These are phyloP conservation scores for Taiwanofungus camphoratus DNA, from an alignment of 1,284 basidiomycete species.

Conservation along the genomic window DNA sequence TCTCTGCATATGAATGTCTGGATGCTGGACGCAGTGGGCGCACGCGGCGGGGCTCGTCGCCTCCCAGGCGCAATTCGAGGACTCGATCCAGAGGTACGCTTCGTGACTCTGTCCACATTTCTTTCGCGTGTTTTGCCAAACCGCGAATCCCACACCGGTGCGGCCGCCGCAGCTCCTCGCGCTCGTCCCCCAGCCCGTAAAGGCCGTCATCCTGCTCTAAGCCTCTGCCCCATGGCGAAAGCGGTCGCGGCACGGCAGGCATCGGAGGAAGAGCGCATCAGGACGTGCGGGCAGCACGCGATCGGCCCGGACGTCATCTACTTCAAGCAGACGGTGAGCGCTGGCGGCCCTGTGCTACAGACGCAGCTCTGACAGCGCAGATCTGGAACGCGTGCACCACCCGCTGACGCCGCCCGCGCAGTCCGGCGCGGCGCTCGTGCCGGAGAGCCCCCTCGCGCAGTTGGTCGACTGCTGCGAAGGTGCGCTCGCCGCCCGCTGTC, in stretches of 20 bases:
- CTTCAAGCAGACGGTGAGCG: constrained; percentile 70
- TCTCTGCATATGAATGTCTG: background rate
- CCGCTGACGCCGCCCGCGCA: constrained; percentile 21
- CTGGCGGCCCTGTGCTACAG: background rate
- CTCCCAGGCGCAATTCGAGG: constrained; percentile 58
- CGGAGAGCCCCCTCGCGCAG: constrained; percentile 51
- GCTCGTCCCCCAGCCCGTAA: constrained; percentile 66
- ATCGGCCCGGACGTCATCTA: constrained; percentile 63
- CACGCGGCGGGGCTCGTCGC: constrained; percentile 63
- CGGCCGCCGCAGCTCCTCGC: constrained; percentile 54
- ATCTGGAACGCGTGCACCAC: constrained; percentile 72
- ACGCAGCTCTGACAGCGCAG: constrained; percentile 31
- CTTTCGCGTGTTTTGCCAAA: too few relatives aligned
- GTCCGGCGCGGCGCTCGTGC: constrained; percentile 51
- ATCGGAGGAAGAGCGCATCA: constrained; percentile 52
- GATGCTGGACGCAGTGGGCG: constrained; percentile 58
- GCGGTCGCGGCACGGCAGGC: constrained; percentile 44
- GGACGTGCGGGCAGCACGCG: constrained; percentile 39
- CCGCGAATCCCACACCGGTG: background rate
- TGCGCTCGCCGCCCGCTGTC: constrained; percentile 17
- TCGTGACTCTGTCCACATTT: too few relatives aligned
- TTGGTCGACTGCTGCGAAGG: constrained; percentile 64
- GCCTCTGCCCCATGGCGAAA: constrained; percentile 47
- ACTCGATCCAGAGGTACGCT: constrained; percentile 65
- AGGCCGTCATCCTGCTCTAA: constrained; percentile 80